phyloP scores from a whole-genome alignment of 305 asterid species.

The Fraxinus platypoda region DNA sequence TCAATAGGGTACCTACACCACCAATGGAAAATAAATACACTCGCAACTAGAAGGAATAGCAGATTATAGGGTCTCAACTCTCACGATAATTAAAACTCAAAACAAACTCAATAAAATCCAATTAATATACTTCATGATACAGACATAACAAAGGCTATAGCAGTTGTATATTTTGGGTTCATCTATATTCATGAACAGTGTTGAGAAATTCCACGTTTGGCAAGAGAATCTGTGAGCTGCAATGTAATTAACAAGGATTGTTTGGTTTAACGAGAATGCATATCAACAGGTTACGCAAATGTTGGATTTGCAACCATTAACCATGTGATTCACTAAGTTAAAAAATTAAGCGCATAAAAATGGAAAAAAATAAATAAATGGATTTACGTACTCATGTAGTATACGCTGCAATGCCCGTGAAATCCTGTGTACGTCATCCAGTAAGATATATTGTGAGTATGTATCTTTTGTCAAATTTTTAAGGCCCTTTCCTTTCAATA shows the following conservation, averaged over 20 bases:
- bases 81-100: not conserved
- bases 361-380: not conserved
- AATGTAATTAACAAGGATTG: not conserved
- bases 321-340: not conserved
- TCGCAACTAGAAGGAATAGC: not conserved
- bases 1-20: constrained; percentile 55
- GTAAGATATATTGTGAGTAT: constrained; percentile 35
- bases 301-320: constrained; percentile 6
- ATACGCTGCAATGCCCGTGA: constrained; percentile 54
- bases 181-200: not conserved
- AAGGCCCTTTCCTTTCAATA: constrained; percentile 29
- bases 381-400: constrained; percentile 58
- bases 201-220: not conserved
- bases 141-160: not conserved
- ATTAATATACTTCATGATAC: not conserved
- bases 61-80: not conserved
- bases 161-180: not conserved
- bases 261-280: not conserved
- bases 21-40: not conserved
- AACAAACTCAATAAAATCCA: constrained; percentile 2
- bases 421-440: constrained; percentile 45
- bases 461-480: constrained; percentile 27
- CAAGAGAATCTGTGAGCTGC: not conserved
- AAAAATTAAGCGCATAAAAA: not conserved
- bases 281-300: not conserved